Evolutionary conservation across 805 yeast species (phyloP).

Genomic region (Diddensiella caesifluorescens): DNA sequence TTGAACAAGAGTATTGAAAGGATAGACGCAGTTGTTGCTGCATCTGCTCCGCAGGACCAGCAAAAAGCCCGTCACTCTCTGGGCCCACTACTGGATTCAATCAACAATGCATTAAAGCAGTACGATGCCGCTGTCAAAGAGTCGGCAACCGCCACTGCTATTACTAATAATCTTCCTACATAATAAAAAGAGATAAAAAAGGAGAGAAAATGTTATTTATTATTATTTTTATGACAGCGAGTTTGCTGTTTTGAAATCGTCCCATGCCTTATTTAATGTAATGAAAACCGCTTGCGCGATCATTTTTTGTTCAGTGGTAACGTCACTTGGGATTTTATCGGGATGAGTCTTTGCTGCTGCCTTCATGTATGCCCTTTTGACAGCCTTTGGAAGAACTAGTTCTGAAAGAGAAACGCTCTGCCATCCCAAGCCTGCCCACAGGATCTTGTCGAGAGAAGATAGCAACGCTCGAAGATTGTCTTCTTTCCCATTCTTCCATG

Average conservation of each 20-base stretch:
- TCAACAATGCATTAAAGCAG: constrained; percentile 42
- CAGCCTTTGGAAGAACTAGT: constrained; percentile 82
- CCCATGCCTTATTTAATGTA: constrained; percentile 86
- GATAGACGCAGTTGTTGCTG: constrained; percentile 33
- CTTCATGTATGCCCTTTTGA: constrained; percentile 76
- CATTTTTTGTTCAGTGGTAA: constrained; percentile 66
- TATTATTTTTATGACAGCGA: not conserved
- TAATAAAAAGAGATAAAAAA: too few relatives aligned
- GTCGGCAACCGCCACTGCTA: constrained; percentile 1
- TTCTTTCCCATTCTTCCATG: constrained; percentile 73
- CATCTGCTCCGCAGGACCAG: constrained; percentile 17
- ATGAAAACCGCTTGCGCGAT: constrained; percentile 85
- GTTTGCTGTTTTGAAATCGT: constrained; percentile 60
- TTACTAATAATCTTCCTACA: too few relatives aligned
- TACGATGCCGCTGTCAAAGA: constrained; percentile 40
- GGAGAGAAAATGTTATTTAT: constrained; percentile 1
- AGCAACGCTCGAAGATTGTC: constrained; percentile 75
- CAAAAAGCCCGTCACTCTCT: constrained; percentile 26
- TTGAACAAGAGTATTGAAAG: constrained; percentile 44
- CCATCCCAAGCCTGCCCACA: constrained; percentile 69
- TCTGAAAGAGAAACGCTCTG: constrained; percentile 62
- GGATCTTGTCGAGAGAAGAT: constrained; percentile 57
- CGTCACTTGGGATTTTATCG: constrained; percentile 64
- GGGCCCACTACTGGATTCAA: constrained; percentile 41
- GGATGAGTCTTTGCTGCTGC: constrained; percentile 77